These are phyloP conservation scores for Ceriops decandra DNA, from an alignment of 345 rosid genomes.

Conservation along the genomic window DNA sequence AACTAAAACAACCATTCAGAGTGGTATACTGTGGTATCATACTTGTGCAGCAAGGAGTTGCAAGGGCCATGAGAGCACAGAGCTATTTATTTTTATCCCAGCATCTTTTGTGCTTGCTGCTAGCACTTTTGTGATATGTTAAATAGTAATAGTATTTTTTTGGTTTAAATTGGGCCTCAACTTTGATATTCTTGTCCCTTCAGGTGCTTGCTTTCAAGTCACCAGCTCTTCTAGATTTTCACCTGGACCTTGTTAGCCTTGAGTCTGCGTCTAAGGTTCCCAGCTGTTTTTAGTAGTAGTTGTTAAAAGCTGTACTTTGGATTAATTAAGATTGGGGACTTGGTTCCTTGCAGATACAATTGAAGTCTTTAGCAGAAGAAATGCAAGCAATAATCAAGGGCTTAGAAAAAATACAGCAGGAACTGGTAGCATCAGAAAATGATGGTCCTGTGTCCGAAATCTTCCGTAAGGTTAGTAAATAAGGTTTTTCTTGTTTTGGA, in stretches of 20 bases:
- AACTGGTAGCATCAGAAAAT: conserved; percentile 73
- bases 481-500: conserved; percentile 3
- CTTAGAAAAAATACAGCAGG: conserved; percentile 86
- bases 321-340: conserved; percentile 16
- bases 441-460: conserved; percentile 94
- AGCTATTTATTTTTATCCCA: too few relatives aligned
- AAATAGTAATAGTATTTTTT: background rate
- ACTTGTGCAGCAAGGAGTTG: too few relatives aligned
- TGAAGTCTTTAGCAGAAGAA: conserved; percentile 95
- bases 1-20: too few relatives aligned
- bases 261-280: conserved; percentile 84
- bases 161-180: background rate
- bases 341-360: conserved; percentile 71
- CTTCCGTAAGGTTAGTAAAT: conserved; percentile 59
- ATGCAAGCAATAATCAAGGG: conserved; percentile 99
- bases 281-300: conserved; percentile 14
- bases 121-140: too few relatives aligned
- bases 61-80: too few relatives aligned
- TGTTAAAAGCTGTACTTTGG: conserved; percentile 5
- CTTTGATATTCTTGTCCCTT: conserved; percentile 16
- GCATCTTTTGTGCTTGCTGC: too few relatives aligned
- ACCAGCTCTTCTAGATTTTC: conserved; percentile 75
- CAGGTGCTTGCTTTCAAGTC: conserved; percentile 81
- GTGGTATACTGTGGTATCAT: too few relatives aligned
- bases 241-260: conserved; percentile 73